These are phyloP conservation scores for Talaromyces borbonicus DNA, from an alignment of 495 filamentous ascomycete genomes.

Conservation along the genomic window DNA sequence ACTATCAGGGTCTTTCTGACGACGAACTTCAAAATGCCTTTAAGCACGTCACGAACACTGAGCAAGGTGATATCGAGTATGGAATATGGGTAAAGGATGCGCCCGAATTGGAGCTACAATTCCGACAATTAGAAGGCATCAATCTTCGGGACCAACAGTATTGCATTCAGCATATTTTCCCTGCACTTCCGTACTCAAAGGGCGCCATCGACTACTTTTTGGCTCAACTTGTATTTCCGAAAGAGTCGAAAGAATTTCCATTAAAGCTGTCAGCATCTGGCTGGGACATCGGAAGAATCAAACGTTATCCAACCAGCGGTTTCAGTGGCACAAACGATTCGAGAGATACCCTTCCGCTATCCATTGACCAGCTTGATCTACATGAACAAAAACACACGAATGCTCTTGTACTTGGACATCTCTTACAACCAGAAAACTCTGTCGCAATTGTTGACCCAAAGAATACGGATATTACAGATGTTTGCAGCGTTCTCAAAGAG, in stretches of 20 bases:
- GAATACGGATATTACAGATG: conserved; percentile 15
- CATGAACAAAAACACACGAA: conserved; percentile 51
- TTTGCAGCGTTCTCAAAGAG: conserved; percentile 35
- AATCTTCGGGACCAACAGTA: conserved; percentile 47
- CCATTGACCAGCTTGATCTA: conserved; percentile 46
- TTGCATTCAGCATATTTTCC: conserved; percentile 37
- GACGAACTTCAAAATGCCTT: conserved; percentile 43
- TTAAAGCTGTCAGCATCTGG: conserved; percentile 58
- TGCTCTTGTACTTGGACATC: conserved; percentile 47
- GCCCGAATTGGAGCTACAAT: conserved; percentile 21
- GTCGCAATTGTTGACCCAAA: conserved; percentile 19
- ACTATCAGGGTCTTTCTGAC: conserved; percentile 51
- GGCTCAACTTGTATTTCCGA: conserved; percentile 51
- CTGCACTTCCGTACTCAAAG: conserved; percentile 41
- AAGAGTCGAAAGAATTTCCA: conserved; percentile 54
- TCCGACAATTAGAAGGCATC: conserved; percentile 42
- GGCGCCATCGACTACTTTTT: conserved; percentile 54
- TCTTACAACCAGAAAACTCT: conserved; percentile 48
- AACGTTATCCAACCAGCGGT: conserved; percentile 44
- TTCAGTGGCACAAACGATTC: conserved; percentile 73
- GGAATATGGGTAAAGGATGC: conserved; percentile 38
- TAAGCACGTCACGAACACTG: conserved; percentile 38
- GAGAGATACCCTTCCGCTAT: conserved; percentile 45
- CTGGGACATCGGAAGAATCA: conserved; percentile 52
- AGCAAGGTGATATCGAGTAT: conserved; percentile 48